A percentile compares a stretch with the other conserved stretches of the same genome.
Evolutionary conservation across 2,329 filamentous ascomycete genomes (phyloP).

Genomic region (Colletotrichum sp.): DNA sequence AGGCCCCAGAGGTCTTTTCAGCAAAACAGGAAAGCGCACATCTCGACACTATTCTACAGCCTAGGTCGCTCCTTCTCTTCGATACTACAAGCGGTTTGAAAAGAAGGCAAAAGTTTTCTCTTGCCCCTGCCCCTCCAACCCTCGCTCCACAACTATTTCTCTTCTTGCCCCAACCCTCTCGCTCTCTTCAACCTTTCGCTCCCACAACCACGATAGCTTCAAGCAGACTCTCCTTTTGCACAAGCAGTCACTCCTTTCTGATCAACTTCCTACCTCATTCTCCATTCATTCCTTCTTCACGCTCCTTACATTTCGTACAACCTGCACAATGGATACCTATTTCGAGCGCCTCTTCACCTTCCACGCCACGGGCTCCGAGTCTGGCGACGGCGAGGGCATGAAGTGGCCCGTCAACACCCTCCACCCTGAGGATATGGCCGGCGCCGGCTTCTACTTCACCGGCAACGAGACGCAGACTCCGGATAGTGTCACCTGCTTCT

Average conservation of each 20-base stretch:
- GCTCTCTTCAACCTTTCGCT: accelerated
- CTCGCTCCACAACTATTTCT: neutral
- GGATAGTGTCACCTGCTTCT: neutral
- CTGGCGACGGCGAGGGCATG: neutral
- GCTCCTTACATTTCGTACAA: too few species aligned
- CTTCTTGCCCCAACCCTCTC: neutral
- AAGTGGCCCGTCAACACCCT: neutral
- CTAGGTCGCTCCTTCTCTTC: neutral
- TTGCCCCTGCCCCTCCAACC: accelerated
- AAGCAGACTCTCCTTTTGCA: accelerated
- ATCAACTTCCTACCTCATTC: too few species aligned
- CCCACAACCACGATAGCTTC: neutral
- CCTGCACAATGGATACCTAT: neutral
- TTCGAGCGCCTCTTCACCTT: neutral
- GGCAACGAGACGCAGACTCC: accelerated
- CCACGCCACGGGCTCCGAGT: neutral
- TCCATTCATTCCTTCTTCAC: too few species aligned
- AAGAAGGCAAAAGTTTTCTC: neutral
- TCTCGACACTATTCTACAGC: neutral
- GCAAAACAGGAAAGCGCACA: neutral
- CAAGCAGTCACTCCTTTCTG: neutral
- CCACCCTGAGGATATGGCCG: constrained; percentile 1
- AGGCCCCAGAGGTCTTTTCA: neutral
- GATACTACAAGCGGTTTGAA: accelerated
- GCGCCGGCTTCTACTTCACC: neutral